A percentile compares a stretch with the other conserved stretches of the same genome.
phyloP scores from a whole-genome alignment of 177 flowering plant species.

The Vitis hybrid region DNA sequence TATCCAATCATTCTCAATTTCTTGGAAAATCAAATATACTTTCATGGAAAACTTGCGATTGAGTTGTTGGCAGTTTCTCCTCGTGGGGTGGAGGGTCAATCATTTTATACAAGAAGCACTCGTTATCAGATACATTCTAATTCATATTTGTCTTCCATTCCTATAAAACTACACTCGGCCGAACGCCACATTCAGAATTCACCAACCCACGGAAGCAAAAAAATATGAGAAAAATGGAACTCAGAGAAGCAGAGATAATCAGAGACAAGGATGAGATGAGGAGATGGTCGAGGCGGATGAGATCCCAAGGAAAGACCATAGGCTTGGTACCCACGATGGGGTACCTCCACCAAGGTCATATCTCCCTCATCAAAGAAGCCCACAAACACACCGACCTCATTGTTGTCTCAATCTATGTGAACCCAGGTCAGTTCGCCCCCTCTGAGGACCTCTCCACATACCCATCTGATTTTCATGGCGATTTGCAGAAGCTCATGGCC shows the following conservation, averaged over 20 bases:
- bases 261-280: slow-evolving; percentile 72
- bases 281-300: slow-evolving; percentile 69
- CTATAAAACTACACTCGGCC: too few species aligned
- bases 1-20: too few species aligned
- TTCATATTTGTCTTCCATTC: too few species aligned
- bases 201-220: too few species aligned
- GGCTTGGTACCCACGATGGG: slow-evolving; percentile 97
- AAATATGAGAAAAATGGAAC: slow-evolving; percentile 8
- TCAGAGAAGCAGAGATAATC: slow-evolving; percentile 51
- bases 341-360: slow-evolving; percentile 89
- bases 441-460: slow-evolving; percentile 88
- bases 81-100: too few species aligned
- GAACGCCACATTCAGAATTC: too few species aligned
- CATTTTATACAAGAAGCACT: too few species aligned
- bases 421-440: slow-evolving; percentile 94
- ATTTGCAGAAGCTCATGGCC: slow-evolving; percentile 57
- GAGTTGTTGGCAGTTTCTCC: too few species aligned
- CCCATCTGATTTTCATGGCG: slow-evolving; percentile 90
- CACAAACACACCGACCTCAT: slow-evolving; percentile 41
- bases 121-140: too few species aligned
- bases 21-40: too few species aligned
- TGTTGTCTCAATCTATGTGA: slow-evolving; percentile 88
- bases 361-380: slow-evolving; percentile 73
- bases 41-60: too few species aligned
- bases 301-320: slow-evolving; percentile 68